Conservation (phyloP, 1,139 yeast genomes). For the Yarrowia galli region DNA sequence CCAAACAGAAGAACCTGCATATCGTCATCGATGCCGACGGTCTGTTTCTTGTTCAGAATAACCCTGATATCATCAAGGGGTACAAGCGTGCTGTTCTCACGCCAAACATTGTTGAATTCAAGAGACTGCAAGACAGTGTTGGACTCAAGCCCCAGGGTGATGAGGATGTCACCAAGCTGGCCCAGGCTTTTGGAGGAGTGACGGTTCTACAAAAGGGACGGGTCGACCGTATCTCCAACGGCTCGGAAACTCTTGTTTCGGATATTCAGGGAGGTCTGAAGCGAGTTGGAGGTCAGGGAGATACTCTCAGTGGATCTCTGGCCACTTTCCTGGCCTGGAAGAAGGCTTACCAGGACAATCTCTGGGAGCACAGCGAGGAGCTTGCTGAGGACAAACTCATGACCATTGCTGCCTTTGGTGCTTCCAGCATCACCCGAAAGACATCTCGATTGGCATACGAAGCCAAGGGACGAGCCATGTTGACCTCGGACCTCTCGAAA, state of each 20-base stretch:
- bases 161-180: conserved; percentile 54
- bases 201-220: conserved; percentile 76
- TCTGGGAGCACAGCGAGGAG: conserved; percentile 60
- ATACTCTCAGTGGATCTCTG: conserved; percentile 73
- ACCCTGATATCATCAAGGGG: conserved; percentile 63
- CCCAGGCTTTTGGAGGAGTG: conserved; percentile 65
- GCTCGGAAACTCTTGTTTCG: conserved; percentile 45
- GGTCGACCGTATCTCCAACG: conserved; percentile 67
- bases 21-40: conserved; percentile 92
- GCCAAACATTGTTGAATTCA: conserved; percentile 88
- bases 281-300: conserved; percentile 91
- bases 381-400: conserved; percentile 54
- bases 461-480: conserved; percentile 76
- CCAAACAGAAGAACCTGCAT: conserved; percentile 63
- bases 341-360: conserved; percentile 60
- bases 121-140: conserved; percentile 63
- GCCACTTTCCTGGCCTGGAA: conserved; percentile 75
- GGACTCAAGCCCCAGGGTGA: conserved; percentile 50
- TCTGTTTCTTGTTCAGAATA: conserved; percentile 64
- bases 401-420: conserved; percentile 76
- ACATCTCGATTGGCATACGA: conserved; percentile 73
- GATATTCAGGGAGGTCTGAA: conserved; percentile 66
- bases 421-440: conserved; percentile 68
- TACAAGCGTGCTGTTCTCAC: conserved; percentile 71
- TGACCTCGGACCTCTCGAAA: conserved; percentile 80